Percentiles rank a stretch among this genome's conserved stretches.
Conservation (phyloP, 1,284 basidiomycete species). For the Mycena sp. region DNA sequence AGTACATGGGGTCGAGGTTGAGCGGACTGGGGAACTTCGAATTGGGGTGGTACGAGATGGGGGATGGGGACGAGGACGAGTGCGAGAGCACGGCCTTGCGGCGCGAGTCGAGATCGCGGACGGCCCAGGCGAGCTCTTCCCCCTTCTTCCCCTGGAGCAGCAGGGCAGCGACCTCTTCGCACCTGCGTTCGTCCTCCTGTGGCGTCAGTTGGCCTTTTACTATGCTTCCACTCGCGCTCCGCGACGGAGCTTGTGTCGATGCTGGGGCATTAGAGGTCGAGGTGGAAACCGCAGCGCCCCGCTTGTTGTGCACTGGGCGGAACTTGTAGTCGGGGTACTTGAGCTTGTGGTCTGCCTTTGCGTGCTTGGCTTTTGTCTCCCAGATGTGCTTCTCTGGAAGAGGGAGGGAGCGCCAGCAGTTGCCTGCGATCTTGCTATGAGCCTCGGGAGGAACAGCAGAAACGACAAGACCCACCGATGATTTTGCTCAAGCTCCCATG, state of each 20-base stretch:
- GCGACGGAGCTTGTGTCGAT: background rate
- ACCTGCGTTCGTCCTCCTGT: constrained; percentile 60
- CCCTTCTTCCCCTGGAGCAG: too few species aligned
- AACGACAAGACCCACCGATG: constrained; percentile 59
- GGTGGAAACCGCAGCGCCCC: constrained; percentile 48
- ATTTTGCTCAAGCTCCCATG: constrained; percentile 82
- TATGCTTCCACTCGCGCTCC: constrained; percentile 32
- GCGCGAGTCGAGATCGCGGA: constrained; percentile 60
- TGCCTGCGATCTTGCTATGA: constrained; percentile 51
- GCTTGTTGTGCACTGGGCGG: constrained; percentile 74
- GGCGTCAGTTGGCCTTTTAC: constrained; percentile 48
- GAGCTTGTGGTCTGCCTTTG: constrained; percentile 71
- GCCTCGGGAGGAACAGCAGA: background rate
- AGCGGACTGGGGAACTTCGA: constrained; percentile 26
- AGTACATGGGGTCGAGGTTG: constrained; percentile 26
- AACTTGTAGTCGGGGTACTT: constrained; percentile 77
- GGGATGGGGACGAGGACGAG: constrained; percentile 22
- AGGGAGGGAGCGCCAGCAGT: constrained; percentile 73
- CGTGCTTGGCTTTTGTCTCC: constrained; percentile 71
- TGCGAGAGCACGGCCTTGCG: constrained; percentile 8
- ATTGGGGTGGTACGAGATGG: constrained; percentile 17
- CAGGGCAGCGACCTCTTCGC: constrained; percentile 68
- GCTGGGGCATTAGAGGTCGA: constrained; percentile 1
- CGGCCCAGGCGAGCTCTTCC: constrained; percentile 72
- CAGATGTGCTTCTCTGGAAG: constrained; percentile 73